Conservation (phyloP, 2,329 filamentous ascomycete genomes). For the Orbilia javanica region DNA sequence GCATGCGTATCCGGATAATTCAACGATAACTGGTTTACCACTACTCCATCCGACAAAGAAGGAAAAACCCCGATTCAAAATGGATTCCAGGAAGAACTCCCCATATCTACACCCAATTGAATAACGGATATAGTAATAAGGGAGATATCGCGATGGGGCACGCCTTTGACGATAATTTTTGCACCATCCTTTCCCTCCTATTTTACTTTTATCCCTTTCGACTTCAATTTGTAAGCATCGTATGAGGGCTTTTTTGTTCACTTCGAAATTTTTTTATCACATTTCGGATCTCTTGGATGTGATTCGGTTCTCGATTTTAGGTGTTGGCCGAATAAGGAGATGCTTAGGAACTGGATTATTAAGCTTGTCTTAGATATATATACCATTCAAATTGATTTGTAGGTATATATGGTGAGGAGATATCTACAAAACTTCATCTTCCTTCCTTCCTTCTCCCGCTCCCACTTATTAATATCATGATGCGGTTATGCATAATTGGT, state of each 20-base stretch:
- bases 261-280: not conserved
- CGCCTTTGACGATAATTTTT: conserved; percentile 28
- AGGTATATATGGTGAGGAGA: conserved; percentile 9
- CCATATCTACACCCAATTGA: conserved; percentile 12
- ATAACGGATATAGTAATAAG: not conserved
- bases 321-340: no score
- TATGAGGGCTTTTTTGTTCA: not conserved
- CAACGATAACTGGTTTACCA: conserved; percentile 7
- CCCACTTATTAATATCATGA: not conserved
- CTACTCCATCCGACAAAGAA: not conserved
- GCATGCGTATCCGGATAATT: conserved; percentile 36
- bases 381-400: not conserved
- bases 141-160: no score
- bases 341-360: no score
- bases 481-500: not conserved
- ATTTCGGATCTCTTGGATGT: not conserved
- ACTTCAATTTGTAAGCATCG: not conserved
- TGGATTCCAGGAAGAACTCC: not conserved
- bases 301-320: not conserved
- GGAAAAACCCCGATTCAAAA: no score
- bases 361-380: not conserved
- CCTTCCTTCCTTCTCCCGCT: not conserved
- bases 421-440: conserved; percentile 10
- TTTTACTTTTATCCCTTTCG: not conserved
- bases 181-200: not conserved